phyloP scores from a whole-genome alignment of 2,329 filamentous ascomycete species.

The Neobulgaria alba region DNA sequence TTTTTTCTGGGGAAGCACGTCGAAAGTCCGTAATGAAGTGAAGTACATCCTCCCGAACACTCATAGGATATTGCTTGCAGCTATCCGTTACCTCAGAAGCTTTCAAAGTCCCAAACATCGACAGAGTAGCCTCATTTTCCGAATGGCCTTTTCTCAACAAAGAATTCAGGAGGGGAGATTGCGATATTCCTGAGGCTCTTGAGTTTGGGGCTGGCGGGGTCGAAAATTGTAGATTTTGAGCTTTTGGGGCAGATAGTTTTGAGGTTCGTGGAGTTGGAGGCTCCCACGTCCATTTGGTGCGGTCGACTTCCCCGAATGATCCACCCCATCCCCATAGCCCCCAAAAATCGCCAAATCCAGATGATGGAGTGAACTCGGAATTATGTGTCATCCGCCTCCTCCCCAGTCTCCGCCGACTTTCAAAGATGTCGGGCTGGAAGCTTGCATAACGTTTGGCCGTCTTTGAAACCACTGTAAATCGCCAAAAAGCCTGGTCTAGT shows the following conservation, averaged over 20 bases:
- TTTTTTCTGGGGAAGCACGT: neutral
- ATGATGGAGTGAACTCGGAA: conserved; percentile 16
- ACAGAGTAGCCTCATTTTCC: too few species aligned
- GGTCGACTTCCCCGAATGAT: conserved; percentile 18
- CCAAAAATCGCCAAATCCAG: conserved; percentile 8
- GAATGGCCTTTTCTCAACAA: too few species aligned
- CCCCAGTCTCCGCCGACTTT: conserved; percentile 26
- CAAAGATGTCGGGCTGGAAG: conserved; percentile 29
- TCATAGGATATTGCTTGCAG: too few species aligned
- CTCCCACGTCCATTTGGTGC: conserved; percentile 26
- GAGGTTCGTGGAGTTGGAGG: conserved; percentile 18
- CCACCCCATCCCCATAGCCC: conserved; percentile 21
- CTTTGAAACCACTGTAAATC: conserved; percentile 32
- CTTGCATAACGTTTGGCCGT: conserved; percentile 27
- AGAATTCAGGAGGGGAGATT: too few species aligned
- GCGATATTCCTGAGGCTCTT: too few species aligned
- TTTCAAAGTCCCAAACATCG: too few species aligned
- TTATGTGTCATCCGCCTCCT: conserved; percentile 27
- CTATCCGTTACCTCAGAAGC: too few species aligned
- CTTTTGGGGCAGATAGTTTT: conserved; percentile 2
- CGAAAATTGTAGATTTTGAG: too few species aligned
- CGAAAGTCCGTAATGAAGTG: too few species aligned
- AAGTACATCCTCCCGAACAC: too few species aligned
- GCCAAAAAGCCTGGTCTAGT: conserved; percentile 41
- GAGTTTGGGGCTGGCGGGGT: too few species aligned